Evolutionary conservation across 768 basidiomycete genomes (phyloP), one percentile per base, ranked within the genome.

Genomic region (Pleurotus sapidus): DNA sequence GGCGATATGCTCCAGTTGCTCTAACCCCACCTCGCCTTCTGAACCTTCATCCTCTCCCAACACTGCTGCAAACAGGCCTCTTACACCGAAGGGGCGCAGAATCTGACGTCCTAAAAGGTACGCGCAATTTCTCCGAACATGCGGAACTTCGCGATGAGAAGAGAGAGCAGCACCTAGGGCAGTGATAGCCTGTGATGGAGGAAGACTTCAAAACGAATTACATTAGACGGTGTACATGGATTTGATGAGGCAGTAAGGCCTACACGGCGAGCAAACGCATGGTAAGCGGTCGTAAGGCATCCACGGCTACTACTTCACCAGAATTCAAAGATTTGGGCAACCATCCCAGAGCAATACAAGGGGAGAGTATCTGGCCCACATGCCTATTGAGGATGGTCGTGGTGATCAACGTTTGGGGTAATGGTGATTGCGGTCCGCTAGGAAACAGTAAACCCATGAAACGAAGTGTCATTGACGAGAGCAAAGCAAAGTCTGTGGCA

Each of bases 1-100:
- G 17, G 89, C 79, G 30, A 93, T 75, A 56, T 87, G 86, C 58
- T 93, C 88, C 25, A 94, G 75, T 65, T 89, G 91, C 59, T 88
- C 83, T 3, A 91, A 64, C 2, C 79, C 77, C 2, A 81, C 75
- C 54, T 84, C 82, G 3, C 82, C 83, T 6, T 69, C 74, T 1
- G 64, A 62, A 0, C 69, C 66, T 17, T 84, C 83, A 37, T 81
- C 80, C 43, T 86, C 87, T 1, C 86, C 84, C 54, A 93, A 86
- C 1, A 92, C 73, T 8, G 88, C 87, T 8, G 78, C 76, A 60
- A 83, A 86, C 17, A 94, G 77, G 0, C 89, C 89, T 25, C 74
- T 76, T 1, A 93, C 77, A 1, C 93, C 93, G 20, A 84, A 81
- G 0, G 84, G 82, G 18, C 89, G 83, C 18, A 90, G 70, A 8